Base-by-base conservation (phyloP, 106 monocot species). In the Acorus calamus region DNA sequence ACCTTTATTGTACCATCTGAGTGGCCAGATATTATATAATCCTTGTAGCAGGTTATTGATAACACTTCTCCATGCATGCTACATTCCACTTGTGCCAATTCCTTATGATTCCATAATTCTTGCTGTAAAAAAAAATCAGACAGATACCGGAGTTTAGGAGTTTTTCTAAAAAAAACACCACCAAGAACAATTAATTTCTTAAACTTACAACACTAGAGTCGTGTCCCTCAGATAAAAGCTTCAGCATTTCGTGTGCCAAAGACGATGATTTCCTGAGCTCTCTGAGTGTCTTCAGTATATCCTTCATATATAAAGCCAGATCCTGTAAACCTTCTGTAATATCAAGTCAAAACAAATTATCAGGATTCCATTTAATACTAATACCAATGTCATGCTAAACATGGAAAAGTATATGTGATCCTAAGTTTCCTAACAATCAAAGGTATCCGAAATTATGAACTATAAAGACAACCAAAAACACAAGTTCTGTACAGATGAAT, bases 1-100 rank as follows among this genome's bases (percentile, higher is more conserved):
- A 82, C 84, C 84, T 79, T 84, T n/a, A 84, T 69, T 3, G 73
- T 73, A 59, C 84, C 84, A 70, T 84, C 79, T 44, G 70, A 69
- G 56, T 84, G 84, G 3, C 79, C 84, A 49, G 84, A 84, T 47
- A 74, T 65, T 49, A 84, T 80, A 44, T 52, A 73, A 14, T 73
- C 57, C 62, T 70, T 77, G 71, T 63, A 73, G 55, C 50, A 67
- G 60, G 69, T 50, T 69, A 84, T 60, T 50, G 84, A 76, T 5
- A 67, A 7, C 5, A 84, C 72, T 70, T 76, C 84, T 11, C 79
- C 84, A 73, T 80, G 72, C 44, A 57, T 47, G 58, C 73, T 80
- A 62, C 79, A 84, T 56, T 84, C 79, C 6, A 76, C 79, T 12
- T 79, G 79, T 59, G 56, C 45, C 66, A 76, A 56, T 66, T 76